Conservation (phyloP, 306 rosid genomes). For the Cucurbita maxima region DNA sequence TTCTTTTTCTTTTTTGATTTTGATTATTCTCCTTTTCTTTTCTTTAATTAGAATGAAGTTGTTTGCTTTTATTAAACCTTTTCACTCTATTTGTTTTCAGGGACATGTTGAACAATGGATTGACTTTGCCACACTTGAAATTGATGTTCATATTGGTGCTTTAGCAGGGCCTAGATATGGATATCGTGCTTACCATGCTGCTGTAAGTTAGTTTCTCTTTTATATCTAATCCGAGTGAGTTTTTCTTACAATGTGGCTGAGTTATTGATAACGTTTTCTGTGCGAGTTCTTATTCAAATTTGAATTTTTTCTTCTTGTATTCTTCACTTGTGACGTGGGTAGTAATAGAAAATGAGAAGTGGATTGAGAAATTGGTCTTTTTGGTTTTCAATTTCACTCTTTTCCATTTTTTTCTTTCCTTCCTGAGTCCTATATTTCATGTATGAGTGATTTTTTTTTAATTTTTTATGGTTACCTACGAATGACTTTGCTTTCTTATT, state of each 20-base stretch:
- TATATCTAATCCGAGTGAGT: neutral
- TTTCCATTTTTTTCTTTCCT: neutral
- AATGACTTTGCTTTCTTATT: neutral
- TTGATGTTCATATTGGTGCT: neutral
- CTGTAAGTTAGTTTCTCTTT: neutral
- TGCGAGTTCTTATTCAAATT: neutral
- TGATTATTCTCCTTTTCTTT: neutral
- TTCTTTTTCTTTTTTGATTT: neutral
- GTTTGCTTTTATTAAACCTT: neutral
- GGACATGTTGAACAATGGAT: constrained; percentile 7
- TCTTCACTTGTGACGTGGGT: neutral
- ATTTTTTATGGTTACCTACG: neutral
- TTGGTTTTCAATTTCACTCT: neutral
- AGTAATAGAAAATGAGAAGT: neutral
- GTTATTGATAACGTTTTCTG: neutral
- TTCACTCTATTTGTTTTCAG: neutral
- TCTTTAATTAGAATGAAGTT: neutral
- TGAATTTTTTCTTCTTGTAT: neutral
- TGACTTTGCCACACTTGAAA: neutral
- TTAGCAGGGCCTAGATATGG: neutral
- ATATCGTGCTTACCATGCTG: neutral
- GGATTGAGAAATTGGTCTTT: neutral
- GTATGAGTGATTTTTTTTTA: neutral
- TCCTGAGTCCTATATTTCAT: neutral
- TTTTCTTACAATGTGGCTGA: neutral